Percentiles rank a stretch among this genome's conserved stretches.
Conservation (phyloP, 2,329 filamentous ascomycete species). For the Calonectria pseudoturangicola region DNA sequence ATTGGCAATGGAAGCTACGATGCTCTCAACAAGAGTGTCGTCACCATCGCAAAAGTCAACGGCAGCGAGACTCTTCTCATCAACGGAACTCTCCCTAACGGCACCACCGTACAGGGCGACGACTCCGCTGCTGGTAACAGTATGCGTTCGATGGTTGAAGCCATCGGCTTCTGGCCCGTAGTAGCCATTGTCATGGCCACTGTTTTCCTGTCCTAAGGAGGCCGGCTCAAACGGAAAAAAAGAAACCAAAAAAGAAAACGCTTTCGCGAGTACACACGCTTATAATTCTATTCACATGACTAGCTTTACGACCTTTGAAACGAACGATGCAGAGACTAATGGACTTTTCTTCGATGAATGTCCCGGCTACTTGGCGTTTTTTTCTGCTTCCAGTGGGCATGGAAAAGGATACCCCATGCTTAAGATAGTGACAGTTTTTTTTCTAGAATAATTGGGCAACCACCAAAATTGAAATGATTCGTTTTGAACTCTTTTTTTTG, state of each 20-base stretch:
- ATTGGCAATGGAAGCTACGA: slow-evolving; percentile 79
- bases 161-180: slow-evolving; percentile 71
- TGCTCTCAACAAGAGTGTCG: slow-evolving; percentile 75
- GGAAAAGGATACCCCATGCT: not conserved
- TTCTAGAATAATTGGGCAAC: not conserved
- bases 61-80: slow-evolving; percentile 79
- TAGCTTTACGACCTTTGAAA: slow-evolving; percentile 4
- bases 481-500: too few relatives aligned
- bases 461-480: not conserved
- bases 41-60: slow-evolving; percentile 76
- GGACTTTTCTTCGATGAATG: too few relatives aligned
- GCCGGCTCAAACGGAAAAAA: not conserved
- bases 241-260: not conserved
- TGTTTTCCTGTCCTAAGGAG: slow-evolving; percentile 63
- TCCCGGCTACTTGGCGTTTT: slow-evolving; percentile 1
- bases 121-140: slow-evolving; percentile 55
- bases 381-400: not conserved
- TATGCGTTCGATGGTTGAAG: slow-evolving; percentile 59
- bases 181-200: slow-evolving; percentile 65
- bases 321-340: too few relatives aligned
- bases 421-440: not conserved
- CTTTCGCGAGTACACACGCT: slow-evolving; percentile 21
- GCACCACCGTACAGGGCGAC: slow-evolving; percentile 70
- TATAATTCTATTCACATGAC: slow-evolving; percentile 26
- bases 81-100: slow-evolving; percentile 87